These are phyloP conservation scores for Zygnema circumcarinatum DNA, from an alignment of 139 green algal species.

Conservation along the genomic window DNA sequence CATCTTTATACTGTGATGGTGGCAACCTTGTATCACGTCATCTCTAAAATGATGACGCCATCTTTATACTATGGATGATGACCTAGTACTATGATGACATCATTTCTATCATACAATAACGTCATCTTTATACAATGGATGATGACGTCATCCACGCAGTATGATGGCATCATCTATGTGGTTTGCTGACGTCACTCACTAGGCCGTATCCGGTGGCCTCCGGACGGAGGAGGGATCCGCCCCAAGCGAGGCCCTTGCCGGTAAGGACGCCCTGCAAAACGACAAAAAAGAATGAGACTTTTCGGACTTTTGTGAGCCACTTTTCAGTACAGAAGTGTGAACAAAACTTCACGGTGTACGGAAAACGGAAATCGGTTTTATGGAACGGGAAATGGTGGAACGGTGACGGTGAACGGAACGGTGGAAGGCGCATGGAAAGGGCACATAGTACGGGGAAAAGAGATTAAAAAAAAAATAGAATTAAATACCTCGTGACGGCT, in stretches of 20 bases:
- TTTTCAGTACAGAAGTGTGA: neutral
- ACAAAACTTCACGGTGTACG: neutral
- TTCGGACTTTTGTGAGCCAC: neutral
- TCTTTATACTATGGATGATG: no score
- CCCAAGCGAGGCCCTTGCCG: conserved; percentile 77
- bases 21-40: no score
- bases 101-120: no score
- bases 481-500: conserved; percentile 62
- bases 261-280: conserved; percentile 69
- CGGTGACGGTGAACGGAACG: neutral
- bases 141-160: neutral
- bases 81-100: no score
- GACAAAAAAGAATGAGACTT: neutral
- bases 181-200: no score
- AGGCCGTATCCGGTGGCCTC: conserved; percentile 84
- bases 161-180: conserved; percentile 5
- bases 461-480: neutral
- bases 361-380: neutral
- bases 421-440: neutral
- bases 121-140: neutral
- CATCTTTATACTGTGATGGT: no score
- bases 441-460: neutral
- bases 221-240: conserved; percentile 78
- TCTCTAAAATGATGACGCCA: no score
- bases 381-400: neutral